Base-by-base conservation (phyloP, 805 yeast genomes). In the Debaryomyces hansenii region DNA sequence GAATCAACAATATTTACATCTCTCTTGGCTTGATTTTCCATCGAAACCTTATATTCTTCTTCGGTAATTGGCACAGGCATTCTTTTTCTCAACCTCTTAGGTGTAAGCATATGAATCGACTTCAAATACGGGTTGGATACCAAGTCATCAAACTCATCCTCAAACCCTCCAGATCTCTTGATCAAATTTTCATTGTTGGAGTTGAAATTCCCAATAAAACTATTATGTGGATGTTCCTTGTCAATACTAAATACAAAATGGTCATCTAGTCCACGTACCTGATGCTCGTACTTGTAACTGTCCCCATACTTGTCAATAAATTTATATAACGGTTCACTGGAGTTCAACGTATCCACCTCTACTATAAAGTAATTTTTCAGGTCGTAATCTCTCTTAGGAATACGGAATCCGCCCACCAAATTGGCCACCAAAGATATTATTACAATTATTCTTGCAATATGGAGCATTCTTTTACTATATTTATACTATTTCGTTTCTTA, bases 191-290 rank as follows among this genome's bases (percentile, higher is more conserved):
- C 44, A 31, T 58, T 48, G 46, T 69, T 61, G 14, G 71, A 59
- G 40, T 64, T 60, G 44, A 51, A 58, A 48, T 69, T 72, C 4
- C 76, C 75, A 52, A 77, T 55, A 29, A 57, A 55, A 20, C 51
- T 52, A 49, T 59, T 64, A 47, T 66, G 67, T 4, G 63, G 55
- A 48, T 72, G 73, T 9, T 53, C 45, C 52, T 78, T 78, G 28
- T 63, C 52, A 21, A 79, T 60, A 7, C 92, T 85, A 56, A 88
- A 85, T 11, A 89, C 85, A 60, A 78, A 82, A 60, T 83, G 84
- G 49, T 82, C 72, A 18, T 78, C 82, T 18, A 83, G 60, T 0
- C 85, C 86, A 32, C 84, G 73, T 2, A 82, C 79, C 20, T 71
- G 77, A 60, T 87, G 88, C 60, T 89, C 95, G 56, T 69, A 87